These are phyloP conservation scores for Cryptococcus sp. DNA, from an alignment of 1,284 basidiomycete species.

Conservation along the genomic window DNA sequence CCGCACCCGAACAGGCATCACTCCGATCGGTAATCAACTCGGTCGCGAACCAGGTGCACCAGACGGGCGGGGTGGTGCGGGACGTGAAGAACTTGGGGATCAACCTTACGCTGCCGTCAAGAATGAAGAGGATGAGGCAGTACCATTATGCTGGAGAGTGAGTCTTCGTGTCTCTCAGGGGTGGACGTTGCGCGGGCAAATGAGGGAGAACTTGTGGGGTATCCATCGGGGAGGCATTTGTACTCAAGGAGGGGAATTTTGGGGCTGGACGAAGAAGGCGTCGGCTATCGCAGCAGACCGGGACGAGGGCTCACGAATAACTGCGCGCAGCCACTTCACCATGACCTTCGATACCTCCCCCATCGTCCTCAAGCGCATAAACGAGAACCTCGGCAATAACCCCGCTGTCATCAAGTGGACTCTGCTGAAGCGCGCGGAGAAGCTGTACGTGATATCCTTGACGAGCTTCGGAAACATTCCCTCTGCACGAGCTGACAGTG, in stretches of 20 bases:
- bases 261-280: not conserved
- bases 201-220: too few species aligned
- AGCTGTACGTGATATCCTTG: slow-evolving; percentile 29
- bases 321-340: slow-evolving; percentile 42
- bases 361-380: slow-evolving; percentile 40
- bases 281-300: not conserved
- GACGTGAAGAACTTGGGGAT: slow-evolving; percentile 44
- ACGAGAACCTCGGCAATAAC: slow-evolving; percentile 44
- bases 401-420: slow-evolving; percentile 41
- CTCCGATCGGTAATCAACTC: slow-evolving; percentile 41
- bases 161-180: slow-evolving; percentile 26
- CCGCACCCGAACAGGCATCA: slow-evolving; percentile 31
- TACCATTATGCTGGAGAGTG: slow-evolving; percentile 48
- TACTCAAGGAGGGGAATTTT: too few species aligned
- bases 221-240: too few species aligned
- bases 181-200: not conserved
- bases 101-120: slow-evolving; percentile 38
- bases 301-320: not conserved
- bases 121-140: slow-evolving; percentile 48
- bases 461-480: not conserved
- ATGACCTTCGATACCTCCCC: slow-evolving; percentile 49
- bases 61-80: slow-evolving; percentile 46
- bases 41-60: slow-evolving; percentile 40
- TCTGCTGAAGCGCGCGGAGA: slow-evolving; percentile 36
- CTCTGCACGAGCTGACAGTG: not conserved